Conservation (phyloP, 495 filamentous ascomycete genomes). For the Aspergillus ellipticus region DNA sequence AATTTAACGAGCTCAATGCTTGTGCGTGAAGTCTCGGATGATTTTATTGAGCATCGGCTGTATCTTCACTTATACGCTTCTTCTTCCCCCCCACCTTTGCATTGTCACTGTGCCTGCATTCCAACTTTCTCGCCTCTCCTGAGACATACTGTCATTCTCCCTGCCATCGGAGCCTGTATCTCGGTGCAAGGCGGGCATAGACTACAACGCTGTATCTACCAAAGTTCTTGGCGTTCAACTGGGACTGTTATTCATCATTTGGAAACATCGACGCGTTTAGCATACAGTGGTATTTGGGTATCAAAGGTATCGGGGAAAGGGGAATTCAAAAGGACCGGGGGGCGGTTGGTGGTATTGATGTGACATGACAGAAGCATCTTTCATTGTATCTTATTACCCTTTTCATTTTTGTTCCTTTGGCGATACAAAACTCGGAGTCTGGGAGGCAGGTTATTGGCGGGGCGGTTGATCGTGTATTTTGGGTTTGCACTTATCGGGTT, state of each 20-base stretch:
- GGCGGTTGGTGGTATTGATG: conserved; percentile 3
- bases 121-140: not conserved
- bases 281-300: not conserved
- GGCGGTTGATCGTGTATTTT: not conserved
- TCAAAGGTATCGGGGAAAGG: not conserved
- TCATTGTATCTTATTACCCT: conserved; percentile 4
- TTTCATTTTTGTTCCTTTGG: conserved; percentile 6
- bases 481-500: not conserved
- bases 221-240: not conserved
- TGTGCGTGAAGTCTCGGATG: not conserved
- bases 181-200: too few relatives aligned
- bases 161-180: too few relatives aligned
- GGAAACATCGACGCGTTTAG: not conserved
- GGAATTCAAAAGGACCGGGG: not conserved
- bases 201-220: too few relatives aligned
- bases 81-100: not conserved
- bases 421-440: conserved; percentile 10
- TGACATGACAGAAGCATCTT: conserved; percentile 12
- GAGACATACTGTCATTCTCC: too few relatives aligned
- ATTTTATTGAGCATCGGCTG: not conserved
- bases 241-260: not conserved
- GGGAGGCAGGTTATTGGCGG: not conserved
- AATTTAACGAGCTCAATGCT: not conserved
- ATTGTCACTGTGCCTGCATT: not conserved
- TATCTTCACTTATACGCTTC: not conserved